Conservation (phyloP, 2,329 filamentous ascomycete genomes). For the Ascochyta koolunga region DNA sequence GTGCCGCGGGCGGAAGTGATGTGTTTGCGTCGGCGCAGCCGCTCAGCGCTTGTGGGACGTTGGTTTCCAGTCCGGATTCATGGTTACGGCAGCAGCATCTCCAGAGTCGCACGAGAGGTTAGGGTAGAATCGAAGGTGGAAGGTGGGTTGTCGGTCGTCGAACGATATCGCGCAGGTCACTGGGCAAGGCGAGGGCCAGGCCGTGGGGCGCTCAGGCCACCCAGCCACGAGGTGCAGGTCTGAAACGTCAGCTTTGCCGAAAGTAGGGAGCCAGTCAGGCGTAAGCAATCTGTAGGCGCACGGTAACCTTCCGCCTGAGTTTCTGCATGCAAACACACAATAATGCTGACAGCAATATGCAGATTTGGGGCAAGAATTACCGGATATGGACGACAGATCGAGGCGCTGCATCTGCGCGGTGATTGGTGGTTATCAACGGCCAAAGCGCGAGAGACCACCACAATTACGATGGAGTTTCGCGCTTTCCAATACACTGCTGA, state of each 20-base stretch:
- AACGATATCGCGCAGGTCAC: constrained; percentile 9
- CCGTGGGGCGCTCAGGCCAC: constrained; percentile 3
- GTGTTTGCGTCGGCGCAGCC: constrained; percentile 11
- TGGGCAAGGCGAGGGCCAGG: constrained; percentile 14
- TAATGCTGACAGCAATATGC: neutral
- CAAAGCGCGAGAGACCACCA: neutral
- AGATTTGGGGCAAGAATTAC: constrained; percentile 1
- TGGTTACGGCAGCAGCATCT: constrained; percentile 14
- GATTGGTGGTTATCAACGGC: neutral
- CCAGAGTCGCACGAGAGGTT: constrained; percentile 10
- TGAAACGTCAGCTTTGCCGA: constrained; percentile 14
- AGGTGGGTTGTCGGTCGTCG: constrained; percentile 17
- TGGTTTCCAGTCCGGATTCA: constrained; percentile 9
- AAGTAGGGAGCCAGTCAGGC: constrained; percentile 6
- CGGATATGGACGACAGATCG: neutral
- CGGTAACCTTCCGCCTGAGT: neutral
- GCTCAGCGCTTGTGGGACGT: constrained; percentile 16
- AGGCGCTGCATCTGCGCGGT: constrained; percentile 8
- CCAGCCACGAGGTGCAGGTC: constrained; percentile 11
- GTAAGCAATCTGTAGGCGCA: constrained; percentile 6
- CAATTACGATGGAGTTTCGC: neutral
- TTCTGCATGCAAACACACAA: constrained; percentile 2
- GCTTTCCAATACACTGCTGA: constrained; percentile 5
- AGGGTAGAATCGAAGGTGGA: constrained; percentile 11
- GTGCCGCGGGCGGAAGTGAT: neutral